Base-by-base conservation (phyloP, 441 rosid genomes). In the Kokia cookei region DNA sequence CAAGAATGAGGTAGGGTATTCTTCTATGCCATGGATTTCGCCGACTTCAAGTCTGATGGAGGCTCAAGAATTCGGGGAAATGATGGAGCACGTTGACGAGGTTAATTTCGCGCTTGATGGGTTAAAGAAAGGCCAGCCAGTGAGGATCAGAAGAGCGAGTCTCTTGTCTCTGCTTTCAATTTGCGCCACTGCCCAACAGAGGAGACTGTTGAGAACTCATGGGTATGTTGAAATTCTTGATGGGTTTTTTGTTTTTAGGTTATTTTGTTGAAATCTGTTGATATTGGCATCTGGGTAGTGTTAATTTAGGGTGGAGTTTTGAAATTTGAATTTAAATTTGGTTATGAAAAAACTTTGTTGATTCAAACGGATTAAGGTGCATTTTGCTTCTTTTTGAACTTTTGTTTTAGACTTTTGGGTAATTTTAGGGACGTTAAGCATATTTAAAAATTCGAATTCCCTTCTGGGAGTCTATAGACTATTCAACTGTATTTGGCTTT, bases 11-110 rank as follows among this genome's bases (percentile, higher is more conserved):
- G 48, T 69, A 22, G 37, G 53, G 12, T 55, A 37, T 70, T 55
- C 73, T 77, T 60, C 84, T 59, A 63, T 70, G 82, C 71, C 83
- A 15, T 81, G 75, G 77, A 70, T 76, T 70, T 73, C 84, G 47
- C 61, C 75, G 26, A 87, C 90, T 58, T 83, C 98, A 64, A 92
- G 97, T 67, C 80, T 96, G 82, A 92, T 94, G 86, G 98, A 96
- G 86, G 90, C 98, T 6, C 99, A 96, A 88, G 98, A 96, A 83
- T 91, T 84, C 26, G 98, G 99, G 17, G 98, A 94, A 86, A 87
- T 92, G 90, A 96, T 94, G 98, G 99, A 94, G 84, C 92, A 93
- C 73, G 93, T 91, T 26, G 99, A 96, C 63, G 99, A 96, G 89
- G 96, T 96, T 72, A 91, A 94, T 84, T 96, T 92, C 64, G 93